A percentile compares a stretch with the other conserved stretches of the same genome.
Conservation (phyloP, 768 basidiomycete genomes). For the Boletus insuetus region DNA sequence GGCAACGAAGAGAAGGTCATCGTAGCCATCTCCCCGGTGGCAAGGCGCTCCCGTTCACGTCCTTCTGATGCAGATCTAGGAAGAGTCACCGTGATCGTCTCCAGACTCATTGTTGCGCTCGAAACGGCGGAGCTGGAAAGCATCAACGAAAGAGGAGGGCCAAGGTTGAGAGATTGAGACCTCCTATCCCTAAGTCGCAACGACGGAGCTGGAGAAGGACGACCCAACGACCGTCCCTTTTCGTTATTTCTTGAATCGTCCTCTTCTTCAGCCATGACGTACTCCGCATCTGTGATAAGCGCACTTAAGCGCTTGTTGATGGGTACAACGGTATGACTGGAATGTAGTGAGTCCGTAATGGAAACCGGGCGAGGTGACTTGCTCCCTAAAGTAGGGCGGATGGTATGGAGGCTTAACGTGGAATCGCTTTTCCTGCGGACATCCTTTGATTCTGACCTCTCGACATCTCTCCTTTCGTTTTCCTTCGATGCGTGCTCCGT, state of each 20-base stretch:
- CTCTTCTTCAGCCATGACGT: constrained; percentile 63
- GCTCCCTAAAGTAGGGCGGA: constrained; percentile 51
- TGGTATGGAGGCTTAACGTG: constrained; percentile 73
- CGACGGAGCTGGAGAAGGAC: constrained; percentile 43
- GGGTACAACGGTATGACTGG: constrained; percentile 69
- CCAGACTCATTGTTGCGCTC: constrained; percentile 31
- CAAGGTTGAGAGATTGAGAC: constrained; percentile 62
- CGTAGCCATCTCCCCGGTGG: constrained; percentile 40
- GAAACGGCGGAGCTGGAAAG: constrained; percentile 22
- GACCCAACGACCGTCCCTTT: constrained; percentile 17
- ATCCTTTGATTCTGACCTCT: constrained; percentile 53
- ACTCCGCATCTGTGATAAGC: constrained; percentile 64
- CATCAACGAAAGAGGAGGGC: constrained; percentile 33
- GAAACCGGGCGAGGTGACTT: constrained; percentile 72
- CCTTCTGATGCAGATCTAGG: constrained; percentile 27
- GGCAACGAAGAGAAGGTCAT: constrained; percentile 39
- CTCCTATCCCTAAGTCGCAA: constrained; percentile 52
- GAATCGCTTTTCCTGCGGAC: constrained; percentile 81
- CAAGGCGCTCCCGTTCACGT: constrained; percentile 40
- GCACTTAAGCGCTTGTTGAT: constrained; percentile 65
- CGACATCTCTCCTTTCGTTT: constrained; percentile 30
- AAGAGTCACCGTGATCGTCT: constrained; percentile 28
- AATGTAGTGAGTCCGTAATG: constrained; percentile 74
- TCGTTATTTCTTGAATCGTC: constrained; percentile 29
- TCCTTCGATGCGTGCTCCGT: constrained; percentile 23